Base-by-base conservation (phyloP, 2,329 filamentous ascomycete genomes). In the Aureobasidium musti region DNA sequence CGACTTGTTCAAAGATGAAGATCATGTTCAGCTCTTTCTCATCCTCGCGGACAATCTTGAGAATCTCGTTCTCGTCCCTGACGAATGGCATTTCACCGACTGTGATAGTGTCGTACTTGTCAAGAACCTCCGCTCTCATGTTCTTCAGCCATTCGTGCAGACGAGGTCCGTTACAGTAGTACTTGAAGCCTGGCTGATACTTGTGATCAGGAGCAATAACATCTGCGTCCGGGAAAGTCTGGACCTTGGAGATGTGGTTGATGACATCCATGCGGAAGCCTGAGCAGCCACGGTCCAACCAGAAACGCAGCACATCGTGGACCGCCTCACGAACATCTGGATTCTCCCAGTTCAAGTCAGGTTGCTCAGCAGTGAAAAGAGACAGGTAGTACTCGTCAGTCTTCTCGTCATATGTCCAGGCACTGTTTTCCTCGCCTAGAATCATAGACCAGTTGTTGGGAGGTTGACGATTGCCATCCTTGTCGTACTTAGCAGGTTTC, bases 61-160 rank as follows among this genome's bases (percentile, higher is more conserved):
- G 70, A 11, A 82, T 79, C 57, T 79, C 78, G 5, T 77, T 72
- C 14, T 78, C 77, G 67, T 82, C 79, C 10, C 77, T 75, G 17
- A 82, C 79, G 60, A 81, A 82, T 0, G 85, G 85, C 84, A 87
- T 87, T 72, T 87, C 86, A 26, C 86, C 85, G 0, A 87, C 84
- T 11, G 85, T 85, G 67, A 87, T 84, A 2, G 84, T 82, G 70
- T 83, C 81, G 69, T 87, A 87, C 64, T 85, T 80, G 56, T 80
- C 80, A 1, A 88, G 75, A 0, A 87, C 80, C 33, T 63, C 59
- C 39, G 78, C 74, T 6, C 85, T 80, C 65, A 87, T 79, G 37
- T 82, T 84, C 52, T 81, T 79, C 59, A 88, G 76, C 68, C 80
- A 87, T 64, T 87, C 84, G 70, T 87, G 84, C 63, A 87, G 77